Percentiles rank a stretch among this genome's conserved stretches.
phyloP scores from a whole-genome alignment of 495 filamentous ascomycete species.

The Geoglossum glabrum region DNA sequence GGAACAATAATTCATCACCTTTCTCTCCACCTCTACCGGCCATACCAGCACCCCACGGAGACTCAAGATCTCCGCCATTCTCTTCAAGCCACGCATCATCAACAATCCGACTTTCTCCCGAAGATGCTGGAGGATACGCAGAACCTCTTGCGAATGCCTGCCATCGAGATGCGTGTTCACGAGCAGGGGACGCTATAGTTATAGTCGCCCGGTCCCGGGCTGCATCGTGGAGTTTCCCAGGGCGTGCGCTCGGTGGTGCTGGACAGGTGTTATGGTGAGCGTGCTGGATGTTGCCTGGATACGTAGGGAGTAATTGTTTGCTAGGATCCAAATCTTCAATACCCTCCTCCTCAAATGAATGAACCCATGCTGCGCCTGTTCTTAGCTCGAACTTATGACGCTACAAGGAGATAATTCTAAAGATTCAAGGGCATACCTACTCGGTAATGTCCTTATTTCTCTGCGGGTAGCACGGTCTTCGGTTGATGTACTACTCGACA shows the following conservation, averaged over 20 bases:
- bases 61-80: slow-evolving; percentile 32
- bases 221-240: slow-evolving; percentile 22
- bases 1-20: slow-evolving; percentile 20
- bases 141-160: slow-evolving; percentile 34
- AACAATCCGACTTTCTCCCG: slow-evolving; percentile 26
- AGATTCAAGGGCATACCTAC: slow-evolving; percentile 13
- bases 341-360: slow-evolving; percentile 24
- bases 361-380: slow-evolving; percentile 30
- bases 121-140: slow-evolving; percentile 27
- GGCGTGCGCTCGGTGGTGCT: slow-evolving; percentile 20
- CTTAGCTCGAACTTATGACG: neutral
- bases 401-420: neutral
- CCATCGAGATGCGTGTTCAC: slow-evolving; percentile 36
- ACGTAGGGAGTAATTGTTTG: slow-evolving; percentile 16
- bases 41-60: slow-evolving; percentile 32
- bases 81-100: slow-evolving; percentile 38
- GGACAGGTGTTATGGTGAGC: slow-evolving; percentile 42
- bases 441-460: slow-evolving; percentile 16
- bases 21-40: slow-evolving; percentile 30
- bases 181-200: slow-evolving; percentile 6
- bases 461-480: neutral
- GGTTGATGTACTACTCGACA: neutral
- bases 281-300: slow-evolving; percentile 30
- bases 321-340: neutral
- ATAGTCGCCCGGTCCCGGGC: slow-evolving; percentile 16